phyloP scores from a whole-genome alignment of 2,329 filamentous ascomycete genomes.

The Cordyceps pruinosa region DNA sequence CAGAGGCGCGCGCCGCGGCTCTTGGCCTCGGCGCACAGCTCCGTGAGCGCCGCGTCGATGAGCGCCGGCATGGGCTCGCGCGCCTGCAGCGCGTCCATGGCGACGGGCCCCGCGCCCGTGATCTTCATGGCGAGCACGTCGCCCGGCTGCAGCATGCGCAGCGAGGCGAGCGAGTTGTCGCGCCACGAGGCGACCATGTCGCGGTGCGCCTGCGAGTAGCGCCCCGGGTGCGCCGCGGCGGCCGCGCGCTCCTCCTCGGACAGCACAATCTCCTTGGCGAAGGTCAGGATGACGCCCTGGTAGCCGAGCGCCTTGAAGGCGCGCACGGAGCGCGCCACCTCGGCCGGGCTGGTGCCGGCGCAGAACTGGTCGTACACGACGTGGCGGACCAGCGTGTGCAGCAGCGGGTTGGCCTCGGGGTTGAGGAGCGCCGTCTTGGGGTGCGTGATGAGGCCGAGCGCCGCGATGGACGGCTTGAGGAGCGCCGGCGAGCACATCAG shows the following conservation, averaged over 20 bases:
- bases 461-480: conserved; percentile 20
- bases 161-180: conserved; percentile 44
- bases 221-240: conserved; percentile 18
- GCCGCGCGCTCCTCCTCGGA: conserved; percentile 15
- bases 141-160: conserved; percentile 29
- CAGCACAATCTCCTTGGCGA: conserved; percentile 42
- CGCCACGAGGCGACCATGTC: conserved; percentile 39
- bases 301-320: conserved; percentile 43
- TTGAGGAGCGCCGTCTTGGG: conserved; percentile 35
- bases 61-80: conserved; percentile 51
- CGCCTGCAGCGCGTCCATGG: conserved; percentile 55
- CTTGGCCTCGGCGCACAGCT: conserved; percentile 61
- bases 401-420: conserved; percentile 32
- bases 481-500: conserved; percentile 22
- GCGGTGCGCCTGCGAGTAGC: conserved; percentile 13
- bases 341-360: conserved; percentile 41
- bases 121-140: conserved; percentile 60
- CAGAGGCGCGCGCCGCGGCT: conserved; percentile 61
- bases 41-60: conserved; percentile 59
- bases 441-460: conserved; percentile 19
- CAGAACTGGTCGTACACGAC: conserved; percentile 51
- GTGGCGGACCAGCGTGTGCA: conserved; percentile 37
- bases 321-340: conserved; percentile 38
- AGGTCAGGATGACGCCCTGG: conserved; percentile 45
- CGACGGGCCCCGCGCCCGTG: conserved; percentile 66